Evolutionary conservation across 148 eudicot genomes (phyloP).

Genomic region (Dysphania ambrosioides): DNA sequence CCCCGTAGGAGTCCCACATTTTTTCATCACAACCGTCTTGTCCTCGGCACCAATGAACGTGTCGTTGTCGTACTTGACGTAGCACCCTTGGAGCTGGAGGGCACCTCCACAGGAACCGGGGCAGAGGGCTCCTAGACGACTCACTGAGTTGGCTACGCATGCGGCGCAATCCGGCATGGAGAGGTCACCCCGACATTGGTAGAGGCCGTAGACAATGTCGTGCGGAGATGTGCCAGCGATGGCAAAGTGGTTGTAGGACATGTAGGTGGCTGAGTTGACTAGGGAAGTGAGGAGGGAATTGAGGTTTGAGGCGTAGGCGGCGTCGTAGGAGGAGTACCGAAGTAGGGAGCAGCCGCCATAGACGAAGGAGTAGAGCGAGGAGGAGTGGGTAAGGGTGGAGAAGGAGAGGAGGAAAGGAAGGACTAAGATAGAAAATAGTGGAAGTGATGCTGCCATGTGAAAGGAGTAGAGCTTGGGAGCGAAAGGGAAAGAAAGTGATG

Average conservation of each 20-base stretch:
- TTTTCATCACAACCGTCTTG: constrained; percentile 42
- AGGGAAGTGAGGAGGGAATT: constrained; percentile 51
- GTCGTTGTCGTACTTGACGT: constrained; percentile 44
- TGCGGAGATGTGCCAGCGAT: constrained; percentile 31
- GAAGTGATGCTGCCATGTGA: constrained; percentile 19
- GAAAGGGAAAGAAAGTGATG: constrained; percentile 13
- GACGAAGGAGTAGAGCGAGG: constrained; percentile 35
- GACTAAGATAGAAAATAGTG: constrained; percentile 6
- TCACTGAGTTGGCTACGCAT: constrained; percentile 38
- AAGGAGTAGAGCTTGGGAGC: not conserved
- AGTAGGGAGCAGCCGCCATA: constrained; percentile 54
- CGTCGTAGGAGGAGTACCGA: constrained; percentile 36
- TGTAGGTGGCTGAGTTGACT: constrained; percentile 56
- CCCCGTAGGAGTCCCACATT: constrained; percentile 37
- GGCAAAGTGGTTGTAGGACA: constrained; percentile 46
- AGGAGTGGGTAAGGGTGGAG: constrained; percentile 22
- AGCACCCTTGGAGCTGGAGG: constrained; percentile 50
- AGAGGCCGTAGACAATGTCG: constrained; percentile 50
- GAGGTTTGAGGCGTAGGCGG: constrained; percentile 46
- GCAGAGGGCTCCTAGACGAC: constrained; percentile 34
- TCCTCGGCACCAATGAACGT: constrained; percentile 49
- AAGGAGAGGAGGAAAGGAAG: constrained; percentile 9
- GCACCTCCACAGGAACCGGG: constrained; percentile 39
- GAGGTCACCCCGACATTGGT: constrained; percentile 62
- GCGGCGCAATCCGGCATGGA: constrained; percentile 52